Percentiles rank a stretch among this genome's conserved stretches.
phyloP scores from a whole-genome alignment of 805 yeast species.

The Ogataea trehaloabstinens region DNA sequence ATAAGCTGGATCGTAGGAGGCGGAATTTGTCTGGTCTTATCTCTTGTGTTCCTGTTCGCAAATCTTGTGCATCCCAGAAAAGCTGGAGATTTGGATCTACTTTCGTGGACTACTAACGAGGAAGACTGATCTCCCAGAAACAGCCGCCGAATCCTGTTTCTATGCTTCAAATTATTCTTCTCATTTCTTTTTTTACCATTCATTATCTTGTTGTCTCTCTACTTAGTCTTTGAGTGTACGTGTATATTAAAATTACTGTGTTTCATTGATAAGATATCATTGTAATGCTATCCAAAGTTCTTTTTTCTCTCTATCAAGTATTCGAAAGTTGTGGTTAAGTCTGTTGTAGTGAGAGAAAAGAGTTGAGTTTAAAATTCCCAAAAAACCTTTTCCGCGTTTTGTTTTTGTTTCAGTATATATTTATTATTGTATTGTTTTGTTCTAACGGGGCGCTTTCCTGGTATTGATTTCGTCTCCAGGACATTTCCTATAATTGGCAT shows the following conservation, averaged over 20 bases:
- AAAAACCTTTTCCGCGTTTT: neutral
- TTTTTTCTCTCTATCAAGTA: too few relatives aligned
- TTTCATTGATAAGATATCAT: too few relatives aligned
- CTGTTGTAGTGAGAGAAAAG: too few relatives aligned
- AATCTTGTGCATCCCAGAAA: conserved; percentile 67
- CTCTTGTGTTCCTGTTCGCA: conserved; percentile 48
- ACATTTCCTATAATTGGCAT: too few relatives aligned
- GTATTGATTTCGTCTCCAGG: too few relatives aligned
- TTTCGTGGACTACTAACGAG: conserved; percentile 61
- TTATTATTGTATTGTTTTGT: neutral
- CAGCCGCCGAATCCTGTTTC: neutral
- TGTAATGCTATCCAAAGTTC: too few relatives aligned
- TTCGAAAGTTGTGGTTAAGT: too few relatives aligned
- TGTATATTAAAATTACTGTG: too few relatives aligned
- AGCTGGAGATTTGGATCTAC: conserved; percentile 64
- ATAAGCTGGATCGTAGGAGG: conserved; percentile 75
- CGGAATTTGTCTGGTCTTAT: conserved; percentile 60
- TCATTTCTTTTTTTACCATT: neutral
- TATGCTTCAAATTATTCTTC: neutral
- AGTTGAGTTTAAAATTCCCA: too few relatives aligned
- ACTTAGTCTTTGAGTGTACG: too few relatives aligned
- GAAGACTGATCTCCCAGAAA: conserved; percentile 1
- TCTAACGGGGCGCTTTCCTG: neutral
- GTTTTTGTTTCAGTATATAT: neutral
- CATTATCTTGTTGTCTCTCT: too few relatives aligned